Evolutionary conservation across 2,329 filamentous ascomycete species (phyloP).

Genomic region (Penicillium sp.): DNA sequence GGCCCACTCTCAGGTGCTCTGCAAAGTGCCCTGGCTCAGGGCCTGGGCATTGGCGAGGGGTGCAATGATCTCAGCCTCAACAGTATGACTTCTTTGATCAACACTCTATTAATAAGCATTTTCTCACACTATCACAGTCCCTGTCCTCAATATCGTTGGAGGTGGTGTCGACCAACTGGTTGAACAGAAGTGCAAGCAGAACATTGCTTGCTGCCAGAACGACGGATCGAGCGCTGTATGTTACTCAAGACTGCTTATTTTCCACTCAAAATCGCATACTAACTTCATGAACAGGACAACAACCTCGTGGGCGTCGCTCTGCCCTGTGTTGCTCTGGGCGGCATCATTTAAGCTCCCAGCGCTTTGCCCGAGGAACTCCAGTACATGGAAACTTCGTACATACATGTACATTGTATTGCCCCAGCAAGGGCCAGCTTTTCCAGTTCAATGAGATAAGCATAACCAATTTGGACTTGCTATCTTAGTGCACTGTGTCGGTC

Average conservation of each 20-base stretch:
- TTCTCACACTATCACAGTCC: background rate
- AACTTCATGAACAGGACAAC: conserved; percentile 19
- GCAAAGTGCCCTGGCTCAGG: conserved; percentile 24
- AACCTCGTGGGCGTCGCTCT: conserved; percentile 30
- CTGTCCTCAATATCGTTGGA: conserved; percentile 11
- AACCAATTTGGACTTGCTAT: background rate
- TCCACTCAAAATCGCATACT: background rate
- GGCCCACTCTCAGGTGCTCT: conserved; percentile 28
- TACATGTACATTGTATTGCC: background rate
- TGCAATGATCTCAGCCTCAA: conserved; percentile 33
- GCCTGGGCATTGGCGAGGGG: conserved; percentile 32
- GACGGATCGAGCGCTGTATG: conserved; percentile 22
- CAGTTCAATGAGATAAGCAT: background rate
- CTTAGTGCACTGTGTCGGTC: conserved; percentile 3
- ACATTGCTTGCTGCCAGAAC: conserved; percentile 35
- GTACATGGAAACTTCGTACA: background rate
- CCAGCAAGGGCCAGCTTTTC: conserved; percentile 4
- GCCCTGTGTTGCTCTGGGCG: conserved; percentile 34
- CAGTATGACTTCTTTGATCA: conserved; percentile 16
- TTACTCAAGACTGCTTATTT: background rate
- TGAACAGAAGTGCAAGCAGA: conserved; percentile 32
- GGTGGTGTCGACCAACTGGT: conserved; percentile 22
- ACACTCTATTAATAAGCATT: background rate
- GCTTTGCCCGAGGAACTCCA: background rate
- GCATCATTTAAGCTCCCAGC: conserved; percentile 26